phyloP scores from a whole-genome alignment of 176 grass and related monocot species.

The Musa itinerans region DNA sequence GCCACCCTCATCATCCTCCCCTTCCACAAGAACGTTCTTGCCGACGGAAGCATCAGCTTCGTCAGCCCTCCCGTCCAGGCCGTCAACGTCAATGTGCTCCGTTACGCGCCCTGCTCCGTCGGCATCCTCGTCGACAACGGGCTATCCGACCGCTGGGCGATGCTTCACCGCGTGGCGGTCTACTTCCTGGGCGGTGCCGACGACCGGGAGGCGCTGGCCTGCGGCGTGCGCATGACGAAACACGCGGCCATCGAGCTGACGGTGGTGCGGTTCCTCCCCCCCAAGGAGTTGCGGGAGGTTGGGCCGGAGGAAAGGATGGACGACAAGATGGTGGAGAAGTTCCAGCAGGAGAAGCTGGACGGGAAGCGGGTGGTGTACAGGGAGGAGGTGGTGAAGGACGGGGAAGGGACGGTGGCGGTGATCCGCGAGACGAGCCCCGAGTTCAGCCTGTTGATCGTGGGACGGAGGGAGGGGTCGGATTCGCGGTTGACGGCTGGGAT shows the following conservation, averaged over 20 bases:
- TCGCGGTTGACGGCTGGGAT: conserved; percentile 45
- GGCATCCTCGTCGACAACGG: conserved; percentile 56
- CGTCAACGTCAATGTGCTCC: conserved; percentile 49
- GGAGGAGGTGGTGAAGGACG: conserved; percentile 32
- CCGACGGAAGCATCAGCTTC: conserved; percentile 40
- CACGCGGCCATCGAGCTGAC: conserved; percentile 40
- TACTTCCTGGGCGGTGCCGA: conserved; percentile 77
- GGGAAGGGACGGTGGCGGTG: conserved; percentile 44
- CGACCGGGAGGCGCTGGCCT: conserved; percentile 69
- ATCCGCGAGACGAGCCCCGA: conserved; percentile 34
- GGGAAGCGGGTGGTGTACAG: conserved; percentile 32
- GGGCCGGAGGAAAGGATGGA: conserved; percentile 23
- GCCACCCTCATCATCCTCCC: conserved; percentile 53
- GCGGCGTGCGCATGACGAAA: conserved; percentile 53
- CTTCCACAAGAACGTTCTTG: conserved; percentile 50
- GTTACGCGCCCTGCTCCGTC: conserved; percentile 59
- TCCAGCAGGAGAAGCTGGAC: conserved; percentile 29
- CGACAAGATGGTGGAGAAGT: conserved; percentile 47
- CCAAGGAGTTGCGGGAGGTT: conserved; percentile 16
- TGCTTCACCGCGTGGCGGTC: conserved; percentile 38
- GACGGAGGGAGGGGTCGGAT: conserved; percentile 27
- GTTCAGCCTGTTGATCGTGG: conserved; percentile 61
- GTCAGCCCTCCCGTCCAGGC: conserved; percentile 28
- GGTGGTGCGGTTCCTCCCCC: conserved; percentile 41
- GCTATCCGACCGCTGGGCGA: background rate